These are phyloP conservation scores for Funneliformis caledonium DNA, from an alignment of 371 early-diverging fungal species.

Conservation along the genomic window DNA sequence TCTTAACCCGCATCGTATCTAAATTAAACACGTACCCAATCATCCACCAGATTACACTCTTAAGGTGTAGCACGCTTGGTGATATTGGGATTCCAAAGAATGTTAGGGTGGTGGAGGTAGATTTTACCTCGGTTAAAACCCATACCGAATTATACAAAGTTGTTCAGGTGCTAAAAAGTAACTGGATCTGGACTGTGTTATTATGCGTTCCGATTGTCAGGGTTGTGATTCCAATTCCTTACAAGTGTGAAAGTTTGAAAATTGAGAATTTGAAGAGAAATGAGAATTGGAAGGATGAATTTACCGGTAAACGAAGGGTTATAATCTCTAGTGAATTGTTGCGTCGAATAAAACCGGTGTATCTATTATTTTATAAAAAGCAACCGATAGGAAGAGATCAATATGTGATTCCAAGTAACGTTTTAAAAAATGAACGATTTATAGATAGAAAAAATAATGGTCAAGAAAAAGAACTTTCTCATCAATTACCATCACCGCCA, in stretches of 20 bases:
- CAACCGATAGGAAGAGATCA: neutral
- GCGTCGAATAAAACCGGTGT: neutral
- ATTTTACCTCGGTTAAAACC: neutral
- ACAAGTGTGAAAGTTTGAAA: neutral
- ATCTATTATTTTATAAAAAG: neutral
- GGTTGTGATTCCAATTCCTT: neutral
- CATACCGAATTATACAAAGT: neutral
- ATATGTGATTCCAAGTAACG: neutral
- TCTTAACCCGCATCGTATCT: neutral
- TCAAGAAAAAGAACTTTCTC: too few relatives aligned
- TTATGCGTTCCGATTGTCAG: neutral
- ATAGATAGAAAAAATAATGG: too few relatives aligned
- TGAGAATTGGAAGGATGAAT: neutral
- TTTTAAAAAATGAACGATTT: neutral
- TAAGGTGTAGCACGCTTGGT: neutral
- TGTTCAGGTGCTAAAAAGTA: neutral
- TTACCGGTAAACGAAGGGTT: neutral
- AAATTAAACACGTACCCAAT: neutral
- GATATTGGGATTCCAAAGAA: neutral
- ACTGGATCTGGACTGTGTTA: neutral
- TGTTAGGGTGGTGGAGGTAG: neutral
- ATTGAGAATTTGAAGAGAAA: neutral
- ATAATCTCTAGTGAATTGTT: neutral
- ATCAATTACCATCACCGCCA: neutral
- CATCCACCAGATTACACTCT: neutral